A percentile compares a stretch with the other conserved stretches of the same genome.
Evolutionary conservation across 75 land plant genomes (phyloP).

Genomic region (Azolla pinnata): DNA sequence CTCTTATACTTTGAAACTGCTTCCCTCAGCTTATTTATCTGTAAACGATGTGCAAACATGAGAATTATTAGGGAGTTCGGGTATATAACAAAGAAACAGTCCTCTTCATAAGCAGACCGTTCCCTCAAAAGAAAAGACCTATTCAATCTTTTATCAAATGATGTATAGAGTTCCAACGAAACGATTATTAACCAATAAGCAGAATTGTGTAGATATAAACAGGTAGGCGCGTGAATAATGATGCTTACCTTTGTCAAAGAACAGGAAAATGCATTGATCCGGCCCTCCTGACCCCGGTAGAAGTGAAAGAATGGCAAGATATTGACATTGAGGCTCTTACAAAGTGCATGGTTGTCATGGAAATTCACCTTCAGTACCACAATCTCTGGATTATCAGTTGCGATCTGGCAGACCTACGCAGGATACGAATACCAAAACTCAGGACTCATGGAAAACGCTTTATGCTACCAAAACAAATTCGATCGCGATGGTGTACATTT

Average conservation of each 20-base stretch:
- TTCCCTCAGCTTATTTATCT: constrained; percentile 1
- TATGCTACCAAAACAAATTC: not conserved
- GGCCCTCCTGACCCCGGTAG: constrained; percentile 25
- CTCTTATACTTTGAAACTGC: not conserved
- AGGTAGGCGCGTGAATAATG: too few species aligned
- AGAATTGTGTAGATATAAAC: not conserved
- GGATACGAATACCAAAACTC: not conserved
- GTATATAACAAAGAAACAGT: too few species aligned
- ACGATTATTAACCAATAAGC: not conserved
- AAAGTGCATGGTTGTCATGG: constrained; percentile 23
- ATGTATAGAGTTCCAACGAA: not conserved
- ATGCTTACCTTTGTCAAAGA: constrained; percentile 22
- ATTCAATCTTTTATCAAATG: not conserved
- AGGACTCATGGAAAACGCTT: not conserved
- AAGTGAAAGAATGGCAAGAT: constrained; percentile 29
- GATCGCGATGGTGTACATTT: too few species aligned
- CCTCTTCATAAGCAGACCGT: too few species aligned
- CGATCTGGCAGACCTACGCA: constrained; percentile 12
- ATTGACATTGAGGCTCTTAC: constrained; percentile 26
- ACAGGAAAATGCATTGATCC: constrained; percentile 25
- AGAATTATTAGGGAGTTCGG: too few species aligned
- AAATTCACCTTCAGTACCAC: constrained; percentile 21
- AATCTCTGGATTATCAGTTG: constrained; percentile 15
- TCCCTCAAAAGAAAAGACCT: not conserved
- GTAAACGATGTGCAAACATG: not conserved